Evolutionary conservation across 2,329 filamentous ascomycete genomes (phyloP).

Genomic region (Ophiostoma sp.): DNA sequence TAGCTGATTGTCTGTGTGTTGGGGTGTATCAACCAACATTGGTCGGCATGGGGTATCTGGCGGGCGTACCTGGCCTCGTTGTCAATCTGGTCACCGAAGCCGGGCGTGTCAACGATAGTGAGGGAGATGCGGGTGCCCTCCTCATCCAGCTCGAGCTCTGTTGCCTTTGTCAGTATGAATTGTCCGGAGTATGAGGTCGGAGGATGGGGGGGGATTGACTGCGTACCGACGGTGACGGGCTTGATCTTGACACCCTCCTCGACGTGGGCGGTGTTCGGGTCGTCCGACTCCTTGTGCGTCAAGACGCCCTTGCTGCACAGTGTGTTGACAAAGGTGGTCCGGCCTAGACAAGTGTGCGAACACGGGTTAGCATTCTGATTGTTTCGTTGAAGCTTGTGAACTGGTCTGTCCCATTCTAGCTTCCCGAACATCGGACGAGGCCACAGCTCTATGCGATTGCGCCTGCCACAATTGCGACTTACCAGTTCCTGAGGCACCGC

Average conservation of each 20-base stretch:
- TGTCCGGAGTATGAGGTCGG: neutral
- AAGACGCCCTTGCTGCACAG: constrained; percentile 95
- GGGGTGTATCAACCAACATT: neutral
- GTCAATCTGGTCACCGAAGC: constrained; percentile 98
- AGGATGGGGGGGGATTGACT: neutral
- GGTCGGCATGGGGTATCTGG: neutral
- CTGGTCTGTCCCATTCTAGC: neutral
- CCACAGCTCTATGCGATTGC: constrained; percentile 11
- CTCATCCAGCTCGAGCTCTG: constrained; percentile 93
- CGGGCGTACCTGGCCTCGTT: constrained; percentile 84
- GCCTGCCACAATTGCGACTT: constrained; percentile 41
- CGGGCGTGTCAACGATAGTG: constrained; percentile 97
- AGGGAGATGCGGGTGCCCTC: constrained; percentile 97
- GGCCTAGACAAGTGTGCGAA: constrained; percentile 55
- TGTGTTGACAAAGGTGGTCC: constrained; percentile 99
- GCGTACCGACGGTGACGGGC: constrained; percentile 87
- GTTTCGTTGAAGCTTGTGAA: neutral
- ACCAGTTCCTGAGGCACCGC: constrained; percentile 98
- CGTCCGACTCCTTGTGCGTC: constrained; percentile 87
- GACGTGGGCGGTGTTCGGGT: constrained; percentile 81
- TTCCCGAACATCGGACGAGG: constrained; percentile 15
- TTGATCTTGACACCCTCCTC: constrained; percentile 99
- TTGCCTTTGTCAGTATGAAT: constrained; percentile 36
- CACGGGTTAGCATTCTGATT: neutral
- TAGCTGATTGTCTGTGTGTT: neutral